A percentile compares a stretch with the other conserved stretches of the same genome.
phyloP scores from a whole-genome alignment of 257 asterid genomes.

The Ocimum tenuiflorum region DNA sequence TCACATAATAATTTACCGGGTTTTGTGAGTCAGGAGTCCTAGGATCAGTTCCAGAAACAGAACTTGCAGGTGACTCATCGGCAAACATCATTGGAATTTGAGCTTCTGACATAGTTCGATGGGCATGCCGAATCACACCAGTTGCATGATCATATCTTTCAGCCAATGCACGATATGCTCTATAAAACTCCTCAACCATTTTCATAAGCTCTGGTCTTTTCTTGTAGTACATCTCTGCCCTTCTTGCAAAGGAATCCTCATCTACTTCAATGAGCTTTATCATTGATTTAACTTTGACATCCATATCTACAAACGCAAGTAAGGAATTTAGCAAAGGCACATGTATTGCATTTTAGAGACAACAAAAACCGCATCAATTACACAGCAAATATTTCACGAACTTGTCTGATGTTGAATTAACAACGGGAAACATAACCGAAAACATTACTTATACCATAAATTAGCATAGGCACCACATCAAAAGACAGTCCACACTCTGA shows the following conservation, averaged over 20 bases:
- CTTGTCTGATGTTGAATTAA: conserved; percentile 9
- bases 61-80: conserved; percentile 59
- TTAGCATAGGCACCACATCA: background rate
- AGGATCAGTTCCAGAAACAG: conserved; percentile 44
- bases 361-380: background rate
- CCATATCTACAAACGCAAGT: conserved; percentile 72
- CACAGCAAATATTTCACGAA: background rate
- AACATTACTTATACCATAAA: background rate
- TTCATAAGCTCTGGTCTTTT: conserved; percentile 98
- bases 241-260: conserved; percentile 94
- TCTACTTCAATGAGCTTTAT: conserved; percentile 95
- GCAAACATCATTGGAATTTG: conserved; percentile 48
- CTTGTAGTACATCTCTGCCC: conserved; percentile 99
- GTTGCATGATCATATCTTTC: conserved; percentile 98
- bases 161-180: conserved; percentile 95
- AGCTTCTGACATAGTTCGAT: conserved; percentile 79
- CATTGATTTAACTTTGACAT: conserved; percentile 79
- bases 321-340: conserved; percentile 7
- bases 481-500: background rate
- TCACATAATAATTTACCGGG: conserved; percentile 32
- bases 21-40: conserved; percentile 43
- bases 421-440: background rate
- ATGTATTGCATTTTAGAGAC: background rate
- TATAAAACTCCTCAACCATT: conserved; percentile 80
- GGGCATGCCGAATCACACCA: conserved; percentile 94